Conservation (phyloP, 192 early-diverging fungal species). For the Coemansia sp. region DNA sequence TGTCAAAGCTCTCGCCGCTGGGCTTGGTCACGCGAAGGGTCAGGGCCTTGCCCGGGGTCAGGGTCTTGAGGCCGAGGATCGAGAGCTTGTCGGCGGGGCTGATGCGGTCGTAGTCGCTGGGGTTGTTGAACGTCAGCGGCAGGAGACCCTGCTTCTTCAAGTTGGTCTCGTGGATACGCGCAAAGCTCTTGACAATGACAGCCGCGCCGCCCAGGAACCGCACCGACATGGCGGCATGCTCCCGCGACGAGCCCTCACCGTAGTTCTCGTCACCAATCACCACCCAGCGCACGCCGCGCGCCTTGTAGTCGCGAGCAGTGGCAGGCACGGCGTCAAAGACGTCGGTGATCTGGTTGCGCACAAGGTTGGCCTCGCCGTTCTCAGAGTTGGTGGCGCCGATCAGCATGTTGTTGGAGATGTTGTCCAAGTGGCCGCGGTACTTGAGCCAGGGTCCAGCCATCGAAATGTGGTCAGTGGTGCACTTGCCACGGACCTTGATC, state of each 20-base stretch:
- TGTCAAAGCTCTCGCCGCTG: conserved; percentile 73
- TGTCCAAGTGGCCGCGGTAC: conserved; percentile 98
- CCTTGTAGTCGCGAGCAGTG: conserved; percentile 95
- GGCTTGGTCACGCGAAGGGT: conserved; percentile 83
- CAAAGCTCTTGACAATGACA: conserved; percentile 95
- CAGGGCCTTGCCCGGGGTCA: conserved; percentile 83
- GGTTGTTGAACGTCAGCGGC: conserved; percentile 93
- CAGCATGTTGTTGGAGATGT: conserved; percentile 99
- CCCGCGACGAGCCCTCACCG: conserved; percentile 98
- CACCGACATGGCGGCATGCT: conserved; percentile 97
- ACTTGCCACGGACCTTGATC: conserved; percentile 98
- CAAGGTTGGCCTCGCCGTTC: conserved; percentile 73
- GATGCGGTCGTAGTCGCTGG: conserved; percentile 93
- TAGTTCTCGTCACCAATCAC: conserved; percentile 99
- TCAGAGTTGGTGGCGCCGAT: conserved; percentile 95
- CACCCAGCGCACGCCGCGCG: conserved; percentile 82
- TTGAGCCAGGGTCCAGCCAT: conserved; percentile 90
- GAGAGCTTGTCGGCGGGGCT: conserved; percentile 83
- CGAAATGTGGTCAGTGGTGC: conserved; percentile 99
- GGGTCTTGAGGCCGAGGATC: conserved; percentile 80
- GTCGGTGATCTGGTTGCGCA: conserved; percentile 72
- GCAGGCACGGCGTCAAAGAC: conserved; percentile 90
- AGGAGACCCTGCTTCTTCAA: conserved; percentile 99
- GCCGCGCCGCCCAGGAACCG: conserved; percentile 93
- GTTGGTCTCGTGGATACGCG: conserved; percentile 99